Base-by-base conservation (phyloP, 2,329 filamentous ascomycete genomes). In the Colletotrichum higginsianum region DNA sequence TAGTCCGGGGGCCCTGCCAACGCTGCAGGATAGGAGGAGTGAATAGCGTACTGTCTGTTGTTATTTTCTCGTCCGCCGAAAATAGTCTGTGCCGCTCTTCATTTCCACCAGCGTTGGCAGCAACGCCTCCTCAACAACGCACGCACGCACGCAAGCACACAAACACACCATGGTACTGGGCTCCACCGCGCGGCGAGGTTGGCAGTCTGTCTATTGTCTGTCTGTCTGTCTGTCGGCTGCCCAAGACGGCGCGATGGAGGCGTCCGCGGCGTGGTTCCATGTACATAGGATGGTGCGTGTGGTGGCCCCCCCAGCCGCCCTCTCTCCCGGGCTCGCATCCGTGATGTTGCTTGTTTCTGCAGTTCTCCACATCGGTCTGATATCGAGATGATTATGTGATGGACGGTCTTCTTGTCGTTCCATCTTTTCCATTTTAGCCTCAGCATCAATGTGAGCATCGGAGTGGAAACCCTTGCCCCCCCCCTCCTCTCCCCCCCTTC, bases 21-120 rank as follows among this genome's bases (percentile, higher is more conserved):
- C 63, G 38, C 40, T 50, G 65, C 46, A 58, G 64, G 63, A 63
- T 16, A 30, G 16, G 26, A 26, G 30, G 30, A 30, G 30, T 8
- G 30, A 30, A 30, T 30, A 30, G 30, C 30, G 30, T 30, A 8
- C 30, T 30, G 30, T 30, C 26, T 30, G 30, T 30, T 30, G 30
- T 30, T 30, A 30, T 30, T 30, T 7, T 30, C 30, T 30, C 30
- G 30, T 30, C 7, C 30, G 7, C 23, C 16, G 23, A 35, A 7
- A 23, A 30, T 38, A 21, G 46, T 55, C 61, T 26, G 61, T 30
- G 49, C 61, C 49, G 61, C 61, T 63, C 46, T 30, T 71, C 56
- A 67, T 71, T 21, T 61, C 67, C 67, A 67, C 67, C 21, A 26
- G 16, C 26, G 52, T 52, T 71, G 57, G 57, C 63, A 57, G 64